Evolutionary conservation across 345 rosid species (phyloP).

Genomic region (Populus ilicifolia): DNA sequence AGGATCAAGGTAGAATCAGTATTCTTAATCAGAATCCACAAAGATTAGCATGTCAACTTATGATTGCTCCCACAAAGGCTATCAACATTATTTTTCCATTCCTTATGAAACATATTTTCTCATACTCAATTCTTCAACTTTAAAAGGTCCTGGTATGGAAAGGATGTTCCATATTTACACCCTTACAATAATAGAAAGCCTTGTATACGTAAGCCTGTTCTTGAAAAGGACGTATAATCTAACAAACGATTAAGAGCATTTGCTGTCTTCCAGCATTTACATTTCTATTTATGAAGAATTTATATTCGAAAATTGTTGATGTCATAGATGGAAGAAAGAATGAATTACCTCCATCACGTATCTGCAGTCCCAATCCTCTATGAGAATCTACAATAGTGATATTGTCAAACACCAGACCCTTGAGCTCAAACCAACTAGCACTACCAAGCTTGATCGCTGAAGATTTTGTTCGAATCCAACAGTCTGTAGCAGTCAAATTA

Average conservation of each 20-base stretch:
- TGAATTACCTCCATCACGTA: conserved; percentile 87
- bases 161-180: not conserved
- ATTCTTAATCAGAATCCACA: not conserved
- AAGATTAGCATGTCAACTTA: not conserved
- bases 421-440: conserved; percentile 75
- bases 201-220: not conserved
- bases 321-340: not conserved
- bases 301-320: not conserved
- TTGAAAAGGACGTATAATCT: not conserved
- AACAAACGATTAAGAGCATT: not conserved
- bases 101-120: not conserved
- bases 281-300: not conserved
- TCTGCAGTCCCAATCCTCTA: conserved; percentile 79
- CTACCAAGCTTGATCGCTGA: conserved; percentile 94
- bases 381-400: conserved; percentile 82
- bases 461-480: conserved; percentile 90
- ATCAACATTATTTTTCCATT: not conserved
- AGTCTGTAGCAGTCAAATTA: conserved; percentile 72
- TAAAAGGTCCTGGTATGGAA: not conserved
- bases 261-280: not conserved
- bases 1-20: too few species aligned
- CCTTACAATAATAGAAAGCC: not conserved
- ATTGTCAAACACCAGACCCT: conserved; percentile 65
- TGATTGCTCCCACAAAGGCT: not conserved
- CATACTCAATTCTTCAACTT: not conserved